Base-by-base conservation (phyloP, 805 yeast genomes). In the Wickerhamomyces strasburgensis region DNA sequence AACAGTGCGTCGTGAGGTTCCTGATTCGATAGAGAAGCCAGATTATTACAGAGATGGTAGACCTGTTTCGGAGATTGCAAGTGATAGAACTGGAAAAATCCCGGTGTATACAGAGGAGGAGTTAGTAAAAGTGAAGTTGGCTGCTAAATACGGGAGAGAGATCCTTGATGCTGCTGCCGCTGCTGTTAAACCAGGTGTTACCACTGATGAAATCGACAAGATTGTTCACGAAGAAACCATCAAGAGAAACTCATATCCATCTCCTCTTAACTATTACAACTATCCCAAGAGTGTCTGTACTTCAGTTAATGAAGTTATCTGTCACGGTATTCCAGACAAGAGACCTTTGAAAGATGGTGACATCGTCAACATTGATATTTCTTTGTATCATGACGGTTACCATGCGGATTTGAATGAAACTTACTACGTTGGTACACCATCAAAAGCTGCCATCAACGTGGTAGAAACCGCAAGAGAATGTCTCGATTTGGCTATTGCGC, bases 351-450 rank as follows among this genome's bases (percentile, higher is more conserved):
- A 85, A 59, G 98, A 90, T 48, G 98, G 98, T 42, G 98, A 93
- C 58, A 90, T 93, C 49, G 74, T 93, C 43, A 93, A 93, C 57
- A 67, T 93, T 46, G 98, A 93, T 59, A 85, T 93, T 33, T 74
- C 96, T 4, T 61, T 93, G 37, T 93, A 74, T 65, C 76, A 83
- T 61, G 75, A 84, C 48, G 98, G 98, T 2, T 78, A 78, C 65
- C 98, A 93, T 64, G 82, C 96, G 7, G 98, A 93, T 62, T 68
- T 93, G 58, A 93, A 93, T 61, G 98, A 93, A 63, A 93, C 98
- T 0, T 93, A 89, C 61, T 93, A 93, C 56, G 95, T 93, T 19
- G 98, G 98, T 10, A 87, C 84, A 55, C 63, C 77, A n/a, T 73
- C 90, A 57, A 78, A 81, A 32, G 95, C 86, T 34, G 70, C 76